Evolutionary conservation across 805 yeast genomes (phyloP), one percentile per base, ranked within the genome.

Genomic region (Candida broadrunensis): DNA sequence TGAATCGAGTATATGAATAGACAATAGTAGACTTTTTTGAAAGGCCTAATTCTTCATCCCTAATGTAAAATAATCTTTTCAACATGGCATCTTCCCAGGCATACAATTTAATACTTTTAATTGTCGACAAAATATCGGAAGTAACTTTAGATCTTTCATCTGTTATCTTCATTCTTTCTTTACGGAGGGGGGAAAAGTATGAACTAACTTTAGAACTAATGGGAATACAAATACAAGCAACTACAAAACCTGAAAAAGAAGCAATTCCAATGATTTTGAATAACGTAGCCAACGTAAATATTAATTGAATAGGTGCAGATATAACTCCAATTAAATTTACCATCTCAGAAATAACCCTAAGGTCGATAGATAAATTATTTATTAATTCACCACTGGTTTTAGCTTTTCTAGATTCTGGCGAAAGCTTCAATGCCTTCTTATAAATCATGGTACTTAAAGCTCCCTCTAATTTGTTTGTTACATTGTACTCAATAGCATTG

Each of bases 301-400:
- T 35, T 24, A 60, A 43, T 38, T 55, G 51, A 12, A 60, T 35
- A 6, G 64, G 60, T 27, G 52, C 52, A 9, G 49, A 42, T 5
- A 56, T 24, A 15, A 51, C 15, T 25, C 49, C 56, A 24, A 50
- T 50, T 16, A 51, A 25, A 24, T 49, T 56, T 19, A 50, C 51
- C 18, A 58, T 39, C 25, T 77, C 80, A 51, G 81, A 85, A 17
- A 87, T 64, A 13, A 46, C 39, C 27, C 36, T 34, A 8, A 56
- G 45, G 50, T 63, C 68, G 39, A 58, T 56, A 13, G 67, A 51
- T 34, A 61, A 41, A 38, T 60, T 56, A 46, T 56, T 61, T 26
- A 63, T 50, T 33, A 63, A 54, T 37, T 63, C 67, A 40, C 67
- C 65, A 3, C 60, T 53, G 2, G 61, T 36, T 38, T 58, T 60